These are phyloP conservation scores for Blepharisma japonicum DNA, from an alignment of 73 alveolate species.

Conservation along the genomic window DNA sequence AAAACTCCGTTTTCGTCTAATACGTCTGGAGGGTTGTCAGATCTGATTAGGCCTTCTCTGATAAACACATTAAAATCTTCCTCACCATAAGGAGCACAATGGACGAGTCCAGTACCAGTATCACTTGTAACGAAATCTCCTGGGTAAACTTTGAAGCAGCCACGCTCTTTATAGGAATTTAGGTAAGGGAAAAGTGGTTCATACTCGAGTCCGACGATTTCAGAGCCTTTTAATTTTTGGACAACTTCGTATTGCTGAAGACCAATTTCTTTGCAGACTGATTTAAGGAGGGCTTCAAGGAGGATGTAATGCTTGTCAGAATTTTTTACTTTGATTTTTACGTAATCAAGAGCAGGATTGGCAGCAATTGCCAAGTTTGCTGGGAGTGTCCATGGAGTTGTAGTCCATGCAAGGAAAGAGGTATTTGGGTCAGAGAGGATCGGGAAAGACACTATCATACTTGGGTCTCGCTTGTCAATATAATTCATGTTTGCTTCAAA, in stretches of 20 bases:
- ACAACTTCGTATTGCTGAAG: constrained; percentile 53
- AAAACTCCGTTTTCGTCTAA: constrained; percentile 97
- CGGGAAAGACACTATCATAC: constrained; percentile 96
- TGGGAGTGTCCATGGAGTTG: constrained; percentile 99
- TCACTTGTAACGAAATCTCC: constrained; percentile 93
- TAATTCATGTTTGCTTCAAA: constrained; percentile 96
- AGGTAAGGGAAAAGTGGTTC: constrained; percentile 95
- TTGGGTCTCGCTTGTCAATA: constrained; percentile 87
- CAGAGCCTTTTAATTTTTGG: constrained; percentile 68
- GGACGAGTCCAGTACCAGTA: constrained; percentile 99
- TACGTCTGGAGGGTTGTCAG: constrained; percentile 93
- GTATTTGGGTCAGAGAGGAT: constrained; percentile 66
- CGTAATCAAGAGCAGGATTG: constrained; percentile 87
- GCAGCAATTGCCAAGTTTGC: constrained; percentile 93
- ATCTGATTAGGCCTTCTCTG: constrained; percentile 73
- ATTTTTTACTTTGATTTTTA: constrained; percentile 71
- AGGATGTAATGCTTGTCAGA: constrained; percentile 63
- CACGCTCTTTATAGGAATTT: constrained; percentile 66
- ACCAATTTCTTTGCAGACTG: constrained; percentile 54
- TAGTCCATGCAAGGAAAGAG: constrained; percentile 98
- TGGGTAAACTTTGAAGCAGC: constrained; percentile 87
- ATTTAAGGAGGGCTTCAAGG: constrained; percentile 83
- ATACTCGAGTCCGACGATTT: constrained; percentile 83
- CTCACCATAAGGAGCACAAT: constrained; percentile 99
- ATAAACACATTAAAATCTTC: constrained; percentile 91